Evolutionary conservation across 441 rosid species (phyloP).

Genomic region (Aquilaria agallochum): DNA sequence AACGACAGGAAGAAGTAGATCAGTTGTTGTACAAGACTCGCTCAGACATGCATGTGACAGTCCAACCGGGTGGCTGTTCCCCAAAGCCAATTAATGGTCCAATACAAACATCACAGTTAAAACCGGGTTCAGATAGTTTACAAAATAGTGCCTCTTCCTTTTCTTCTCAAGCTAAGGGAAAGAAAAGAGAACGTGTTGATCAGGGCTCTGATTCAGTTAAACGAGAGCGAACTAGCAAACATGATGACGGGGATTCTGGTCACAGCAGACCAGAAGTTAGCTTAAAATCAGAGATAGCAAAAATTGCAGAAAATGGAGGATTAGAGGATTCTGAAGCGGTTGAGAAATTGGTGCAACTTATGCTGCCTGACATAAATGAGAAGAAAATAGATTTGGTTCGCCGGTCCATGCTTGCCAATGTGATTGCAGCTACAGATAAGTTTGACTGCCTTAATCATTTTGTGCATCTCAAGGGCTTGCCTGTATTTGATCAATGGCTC

Average conservation of each 20-base stretch:
- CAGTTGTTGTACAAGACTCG: conserved; percentile 55
- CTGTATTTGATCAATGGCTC: conserved; percentile 86
- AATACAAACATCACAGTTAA: conserved; percentile 51
- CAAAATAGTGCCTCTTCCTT: conserved; percentile 47
- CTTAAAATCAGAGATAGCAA: conserved; percentile 58
- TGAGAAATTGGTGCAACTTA: conserved; percentile 70
- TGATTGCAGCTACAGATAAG: conserved; percentile 71
- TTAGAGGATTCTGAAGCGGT: conserved; percentile 69
- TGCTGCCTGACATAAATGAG: conserved; percentile 54
- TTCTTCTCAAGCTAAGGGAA: conserved; percentile 69
- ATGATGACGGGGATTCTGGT: conserved; percentile 58
- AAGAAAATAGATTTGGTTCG: conserved; percentile 62
- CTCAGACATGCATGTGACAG: conserved; percentile 66
- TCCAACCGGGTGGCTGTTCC: conserved; percentile 69
- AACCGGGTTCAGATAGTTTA: conserved; percentile 45
- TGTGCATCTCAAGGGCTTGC: conserved; percentile 78
- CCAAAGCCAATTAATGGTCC: conserved; percentile 74
- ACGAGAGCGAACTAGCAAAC: conserved; percentile 53
- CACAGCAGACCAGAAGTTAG: conserved; percentile 38
- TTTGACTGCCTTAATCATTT: conserved; percentile 68
- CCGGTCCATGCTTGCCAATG: conserved; percentile 63
- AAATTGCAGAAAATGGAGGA: conserved; percentile 67
- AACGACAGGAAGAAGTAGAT: conserved; percentile 77
- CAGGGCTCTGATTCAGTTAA: conserved; percentile 61
- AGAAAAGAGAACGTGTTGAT: conserved; percentile 81